A percentile compares a stretch with the other conserved stretches of the same genome.
Evolutionary conservation across 2,329 filamentous ascomycete species (phyloP).

Genomic region (Colletotrichum sp.): DNA sequence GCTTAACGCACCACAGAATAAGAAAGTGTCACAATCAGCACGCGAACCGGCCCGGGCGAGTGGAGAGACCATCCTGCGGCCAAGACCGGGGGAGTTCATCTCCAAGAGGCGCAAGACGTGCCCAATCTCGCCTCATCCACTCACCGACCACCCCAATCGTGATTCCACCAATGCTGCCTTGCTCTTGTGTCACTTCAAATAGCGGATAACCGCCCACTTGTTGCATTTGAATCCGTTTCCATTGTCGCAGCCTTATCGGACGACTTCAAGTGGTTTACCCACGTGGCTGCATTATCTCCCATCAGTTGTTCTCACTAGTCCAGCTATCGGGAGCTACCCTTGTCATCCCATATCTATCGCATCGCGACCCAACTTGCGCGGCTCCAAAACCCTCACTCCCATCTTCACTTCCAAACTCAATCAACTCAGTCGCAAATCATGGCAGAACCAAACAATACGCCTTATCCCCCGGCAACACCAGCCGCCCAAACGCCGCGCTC

Average conservation of each 20-base stretch:
- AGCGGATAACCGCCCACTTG: not conserved
- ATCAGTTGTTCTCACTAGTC: not conserved
- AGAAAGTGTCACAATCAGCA: not conserved
- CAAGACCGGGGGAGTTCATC: not conserved
- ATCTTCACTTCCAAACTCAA: no score
- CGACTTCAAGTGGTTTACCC: not conserved
- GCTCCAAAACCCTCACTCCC: not conserved
- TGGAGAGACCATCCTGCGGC: not conserved
- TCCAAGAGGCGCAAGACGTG: not conserved
- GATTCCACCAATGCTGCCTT: constrained; percentile 3
- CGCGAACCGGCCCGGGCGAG: not conserved
- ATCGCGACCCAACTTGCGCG: not conserved
- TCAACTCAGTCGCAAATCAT: constrained; percentile 27
- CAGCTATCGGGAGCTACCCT: not conserved
- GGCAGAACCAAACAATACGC: constrained; percentile 54
- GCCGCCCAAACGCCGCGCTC: constrained; percentile 44
- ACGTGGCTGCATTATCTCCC: not conserved
- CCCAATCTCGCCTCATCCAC: not conserved
- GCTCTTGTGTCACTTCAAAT: not conserved
- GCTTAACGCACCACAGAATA: not conserved
- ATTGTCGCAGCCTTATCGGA: not conserved
- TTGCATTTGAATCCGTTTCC: not conserved
- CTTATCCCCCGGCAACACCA: constrained; percentile 39
- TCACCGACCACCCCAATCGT: not conserved
- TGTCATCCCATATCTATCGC: not conserved